Conservation (phyloP, 371 early-diverging fungal species). For the Batkoa obscura region DNA sequence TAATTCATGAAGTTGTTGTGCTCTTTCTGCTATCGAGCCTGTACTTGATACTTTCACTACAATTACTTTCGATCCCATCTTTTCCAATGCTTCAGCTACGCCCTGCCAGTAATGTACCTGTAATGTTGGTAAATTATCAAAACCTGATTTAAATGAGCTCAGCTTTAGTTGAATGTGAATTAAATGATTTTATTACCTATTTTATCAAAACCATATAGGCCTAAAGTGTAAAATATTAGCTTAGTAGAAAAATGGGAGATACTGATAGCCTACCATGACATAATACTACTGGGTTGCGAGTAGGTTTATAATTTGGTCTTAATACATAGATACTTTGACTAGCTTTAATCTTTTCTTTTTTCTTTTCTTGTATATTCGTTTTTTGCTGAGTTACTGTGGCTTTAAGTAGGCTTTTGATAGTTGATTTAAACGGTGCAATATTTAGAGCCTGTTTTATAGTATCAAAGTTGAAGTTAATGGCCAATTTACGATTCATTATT, state of each 20-base stretch:
- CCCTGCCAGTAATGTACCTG: slow-evolving; percentile 85
- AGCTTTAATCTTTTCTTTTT: too few species aligned
- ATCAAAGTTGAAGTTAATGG: too few species aligned
- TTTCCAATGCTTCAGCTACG: slow-evolving; percentile 56
- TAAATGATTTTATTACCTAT: neutral
- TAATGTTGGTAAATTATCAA: slow-evolving; percentile 47
- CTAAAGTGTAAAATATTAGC: neutral
- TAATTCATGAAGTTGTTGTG: slow-evolving; percentile 39
- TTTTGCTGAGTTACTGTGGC: too few species aligned
- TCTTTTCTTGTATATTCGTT: too few species aligned
- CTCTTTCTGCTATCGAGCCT: slow-evolving; percentile 46
- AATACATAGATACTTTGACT: neutral
- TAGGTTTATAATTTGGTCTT: neutral
- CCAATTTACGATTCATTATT: too few species aligned
- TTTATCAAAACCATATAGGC: slow-evolving; percentile 6
- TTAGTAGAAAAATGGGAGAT: neutral
- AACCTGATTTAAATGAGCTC: slow-evolving; percentile 9
- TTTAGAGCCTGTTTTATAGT: too few species aligned
- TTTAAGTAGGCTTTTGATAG: too few species aligned
- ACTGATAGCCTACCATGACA: neutral
- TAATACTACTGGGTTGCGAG: neutral
- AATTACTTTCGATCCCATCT: slow-evolving; percentile 62
- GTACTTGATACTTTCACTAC: slow-evolving; percentile 47
- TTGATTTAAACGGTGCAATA: too few species aligned
- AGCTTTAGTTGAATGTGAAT: too few species aligned